Conservation (phyloP, 768 basidiomycete genomes). For the Suillus subaureus region DNA sequence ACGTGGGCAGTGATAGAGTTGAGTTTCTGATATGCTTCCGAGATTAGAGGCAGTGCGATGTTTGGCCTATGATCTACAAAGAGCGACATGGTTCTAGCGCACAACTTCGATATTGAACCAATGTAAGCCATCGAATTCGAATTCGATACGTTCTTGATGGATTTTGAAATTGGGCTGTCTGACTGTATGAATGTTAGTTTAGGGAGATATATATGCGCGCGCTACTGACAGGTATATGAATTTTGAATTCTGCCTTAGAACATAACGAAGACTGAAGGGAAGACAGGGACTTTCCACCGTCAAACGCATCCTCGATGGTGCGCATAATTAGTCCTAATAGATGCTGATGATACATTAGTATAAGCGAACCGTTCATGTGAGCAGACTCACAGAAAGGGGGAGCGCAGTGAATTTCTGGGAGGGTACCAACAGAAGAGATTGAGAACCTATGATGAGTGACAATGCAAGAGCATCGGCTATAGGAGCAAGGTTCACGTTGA, state of each 20-base stretch:
- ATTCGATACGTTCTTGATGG: slow-evolving; percentile 35
- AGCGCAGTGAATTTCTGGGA: slow-evolving; percentile 58
- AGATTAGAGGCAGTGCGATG: slow-evolving; percentile 28
- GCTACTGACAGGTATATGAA: slow-evolving; percentile 21
- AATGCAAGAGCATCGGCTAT: slow-evolving; percentile 45
- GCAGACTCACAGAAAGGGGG: slow-evolving; percentile 50
- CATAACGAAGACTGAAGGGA: slow-evolving; percentile 40
- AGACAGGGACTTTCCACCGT: slow-evolving; percentile 55
- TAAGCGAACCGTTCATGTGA: slow-evolving; percentile 21
- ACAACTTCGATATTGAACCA: slow-evolving; percentile 43
- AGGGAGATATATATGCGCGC: not conserved
- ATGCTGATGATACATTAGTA: slow-evolving; percentile 15
- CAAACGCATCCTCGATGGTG: slow-evolving; percentile 57
- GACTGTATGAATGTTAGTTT: slow-evolving; percentile 23
- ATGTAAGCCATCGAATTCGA: slow-evolving; percentile 41
- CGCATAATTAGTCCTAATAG: slow-evolving; percentile 41
- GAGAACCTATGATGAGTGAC: slow-evolving; percentile 58
- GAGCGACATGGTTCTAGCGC: slow-evolving; percentile 34
- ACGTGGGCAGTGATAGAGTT: slow-evolving; percentile 43
- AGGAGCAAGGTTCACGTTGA: slow-evolving; percentile 9
- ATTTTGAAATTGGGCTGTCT: slow-evolving; percentile 36
- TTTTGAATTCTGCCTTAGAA: slow-evolving; percentile 18
- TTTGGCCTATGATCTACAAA: slow-evolving; percentile 38
- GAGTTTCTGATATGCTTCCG: slow-evolving; percentile 29
- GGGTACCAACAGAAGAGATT: slow-evolving; percentile 58